Evolutionary conservation across 305 asterid species (phyloP).

Genomic region (Fraxinus latifolia): DNA sequence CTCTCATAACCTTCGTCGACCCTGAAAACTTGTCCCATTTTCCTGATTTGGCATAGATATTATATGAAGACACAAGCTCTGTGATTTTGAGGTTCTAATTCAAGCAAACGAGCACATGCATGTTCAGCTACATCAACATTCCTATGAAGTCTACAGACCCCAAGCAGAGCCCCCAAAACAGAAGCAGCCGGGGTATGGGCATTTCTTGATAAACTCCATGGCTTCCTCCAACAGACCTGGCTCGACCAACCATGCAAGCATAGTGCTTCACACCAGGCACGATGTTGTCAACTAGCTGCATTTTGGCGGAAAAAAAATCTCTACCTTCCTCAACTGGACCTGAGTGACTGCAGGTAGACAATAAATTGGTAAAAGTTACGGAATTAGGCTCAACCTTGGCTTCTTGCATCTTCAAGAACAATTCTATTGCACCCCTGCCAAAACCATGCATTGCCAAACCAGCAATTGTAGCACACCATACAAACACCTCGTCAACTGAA

Average conservation of each 20-base stretch:
- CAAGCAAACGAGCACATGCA: constrained; percentile 47
- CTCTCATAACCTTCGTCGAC: constrained; percentile 60
- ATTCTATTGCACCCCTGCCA: constrained; percentile 51
- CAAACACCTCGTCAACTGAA: constrained; percentile 55
- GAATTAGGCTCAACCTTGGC: constrained; percentile 51
- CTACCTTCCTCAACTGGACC: constrained; percentile 63
- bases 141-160: constrained; percentile 60
- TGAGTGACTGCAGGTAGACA: constrained; percentile 75
- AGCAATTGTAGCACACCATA: constrained; percentile 81
- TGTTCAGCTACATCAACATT: constrained; percentile 55
- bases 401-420: constrained; percentile 59
- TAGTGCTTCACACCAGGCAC: constrained; percentile 58
- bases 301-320: constrained; percentile 50
- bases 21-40: constrained; percentile 57
- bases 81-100: constrained; percentile 62
- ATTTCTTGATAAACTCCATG: constrained; percentile 47
- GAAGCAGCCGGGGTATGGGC: constrained; percentile 56
- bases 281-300: constrained; percentile 45
- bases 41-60: constrained; percentile 57
- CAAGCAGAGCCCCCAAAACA: constrained; percentile 77
- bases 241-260: constrained; percentile 82
- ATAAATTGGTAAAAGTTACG: constrained; percentile 58
- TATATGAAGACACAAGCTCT: constrained; percentile 64
- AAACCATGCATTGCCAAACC: constrained; percentile 78
- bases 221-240: constrained; percentile 68